Conservation (phyloP, 805 yeast genomes). For the Wickerhamomyces xylosicus region DNA sequence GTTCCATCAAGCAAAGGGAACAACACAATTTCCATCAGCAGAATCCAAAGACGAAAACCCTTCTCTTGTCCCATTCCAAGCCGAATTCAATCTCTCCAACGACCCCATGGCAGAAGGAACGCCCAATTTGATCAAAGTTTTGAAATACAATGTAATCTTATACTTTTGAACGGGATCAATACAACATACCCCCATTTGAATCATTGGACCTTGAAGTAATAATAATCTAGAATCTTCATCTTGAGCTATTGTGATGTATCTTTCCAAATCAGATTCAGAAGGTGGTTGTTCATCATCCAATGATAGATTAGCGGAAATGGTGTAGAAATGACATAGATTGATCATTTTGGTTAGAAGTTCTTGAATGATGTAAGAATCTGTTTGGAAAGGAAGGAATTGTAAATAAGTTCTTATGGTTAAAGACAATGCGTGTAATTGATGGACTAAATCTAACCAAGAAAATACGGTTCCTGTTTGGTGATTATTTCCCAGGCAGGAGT, state of each 20-base stretch:
- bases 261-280: neutral
- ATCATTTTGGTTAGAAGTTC: conserved; percentile 11
- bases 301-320: neutral
- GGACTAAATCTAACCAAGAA: conserved; percentile 20
- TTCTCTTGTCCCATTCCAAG: conserved; percentile 13
- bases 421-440: conserved; percentile 26
- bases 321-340: conserved; percentile 11
- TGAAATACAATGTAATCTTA: conserved; percentile 9
- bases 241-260: conserved; percentile 2
- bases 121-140: conserved; percentile 9
- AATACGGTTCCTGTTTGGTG: conserved; percentile 10
- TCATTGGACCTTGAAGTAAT: conserved; percentile 17
- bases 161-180: conserved; percentile 6
- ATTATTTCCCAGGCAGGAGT: conserved; percentile 15
- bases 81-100: conserved; percentile 8
- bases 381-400: conserved; percentile 23
- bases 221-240: conserved; percentile 12
- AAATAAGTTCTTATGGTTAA: conserved; percentile 24
- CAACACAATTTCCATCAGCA: conserved; percentile 6
- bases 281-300: neutral
- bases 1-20: conserved; percentile 12
- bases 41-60: no score
- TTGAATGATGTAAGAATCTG: conserved; percentile 13
- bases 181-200: conserved; percentile 12
- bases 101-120: conserved; percentile 13